Conservation (phyloP, 352 stramenopile species). For the Phytophthora hybrid region DNA sequence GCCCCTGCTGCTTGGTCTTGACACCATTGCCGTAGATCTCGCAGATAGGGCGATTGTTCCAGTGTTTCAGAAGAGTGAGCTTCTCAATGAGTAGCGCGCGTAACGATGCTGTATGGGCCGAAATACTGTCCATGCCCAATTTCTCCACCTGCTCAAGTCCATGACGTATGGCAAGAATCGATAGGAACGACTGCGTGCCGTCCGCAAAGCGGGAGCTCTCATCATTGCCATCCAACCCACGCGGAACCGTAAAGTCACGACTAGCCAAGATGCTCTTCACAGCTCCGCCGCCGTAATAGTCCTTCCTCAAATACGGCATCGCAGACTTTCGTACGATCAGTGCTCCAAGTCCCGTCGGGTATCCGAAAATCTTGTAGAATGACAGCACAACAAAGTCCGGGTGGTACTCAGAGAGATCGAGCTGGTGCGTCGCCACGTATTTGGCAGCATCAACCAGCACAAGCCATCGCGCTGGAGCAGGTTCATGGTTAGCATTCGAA, state of each 20-base stretch:
- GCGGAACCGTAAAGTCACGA: conserved; percentile 47
- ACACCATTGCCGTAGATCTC: conserved; percentile 60
- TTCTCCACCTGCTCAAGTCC: conserved; percentile 56
- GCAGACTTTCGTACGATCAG: conserved; percentile 59
- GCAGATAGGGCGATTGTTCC: conserved; percentile 56
- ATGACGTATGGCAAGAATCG: conserved; percentile 65
- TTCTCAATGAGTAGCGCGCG: conserved; percentile 47
- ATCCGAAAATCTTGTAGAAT: conserved; percentile 90
- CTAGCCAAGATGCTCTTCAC: conserved; percentile 70
- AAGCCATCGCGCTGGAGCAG: conserved; percentile 49
- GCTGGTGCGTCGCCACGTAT: conserved; percentile 57
- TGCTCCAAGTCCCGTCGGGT: conserved; percentile 71
- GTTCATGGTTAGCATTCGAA: conserved; percentile 3
- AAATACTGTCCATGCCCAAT: conserved; percentile 57
- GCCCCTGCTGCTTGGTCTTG: conserved; percentile 31
- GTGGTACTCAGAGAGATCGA: conserved; percentile 56
- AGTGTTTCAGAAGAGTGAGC: conserved; percentile 54
- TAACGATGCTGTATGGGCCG: conserved; percentile 59
- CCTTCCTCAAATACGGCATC: conserved; percentile 53
- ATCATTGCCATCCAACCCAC: conserved; percentile 25
- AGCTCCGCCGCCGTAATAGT: conserved; percentile 73
- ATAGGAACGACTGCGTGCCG: conserved; percentile 74
- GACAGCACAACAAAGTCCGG: conserved; percentile 79
- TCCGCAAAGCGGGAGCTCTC: conserved; percentile 56
- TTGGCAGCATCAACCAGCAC: conserved; percentile 82